Evolutionary conservation across 805 yeast genomes (phyloP), one percentile per base, ranked within the genome.

Genomic region (Candida ascalaphidarum): DNA sequence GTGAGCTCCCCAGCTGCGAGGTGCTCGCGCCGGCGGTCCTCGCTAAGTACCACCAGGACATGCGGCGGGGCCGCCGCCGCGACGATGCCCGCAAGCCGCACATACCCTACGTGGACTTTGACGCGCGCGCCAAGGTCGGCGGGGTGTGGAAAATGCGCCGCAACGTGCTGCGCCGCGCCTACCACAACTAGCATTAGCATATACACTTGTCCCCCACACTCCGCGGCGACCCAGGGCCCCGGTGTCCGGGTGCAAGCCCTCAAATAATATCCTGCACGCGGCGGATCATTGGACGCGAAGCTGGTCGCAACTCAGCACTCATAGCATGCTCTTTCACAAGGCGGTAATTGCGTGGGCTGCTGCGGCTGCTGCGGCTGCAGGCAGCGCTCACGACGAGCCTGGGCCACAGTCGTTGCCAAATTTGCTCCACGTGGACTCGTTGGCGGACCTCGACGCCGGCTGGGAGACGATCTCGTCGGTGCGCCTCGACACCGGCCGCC

Each of bases 1-100:
- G 81, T 1, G 83, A 77, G 27, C 52, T 79, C 2, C 92, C 95
- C 0, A 46, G 67, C 1, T 60, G 68, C 44, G 84, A 76, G 35
- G 30, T 77, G 2, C 43, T 65, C 13, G 46, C 61, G 43, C 40
- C 57, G 32, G 32, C 26, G 2, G 25, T 55, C 7, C 4, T 29
- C 33, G 36, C 7, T 57, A 31, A 50, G 30, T 40, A 18, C 48
- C 27, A 14, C 40, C 34, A 12, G 21, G 34, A 30, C 15, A 28
- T 34, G 10, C 35, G 38, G 20, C 48, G 40, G 7, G 38, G 27
- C 20, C 29, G 25, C 4, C 22, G 14, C n/a, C 28, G 4, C 16
- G 19, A 7, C 24, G 23, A 17, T 15, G 43, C 4, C n/a, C n/a
- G n/a, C n/a, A n/a, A n/a, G n/a, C n/a, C n/a, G n/a, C n/a, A n/a